These are phyloP conservation scores for Pezicula carpinea DNA, from an alignment of 2,329 filamentous ascomycete genomes.

Conservation along the genomic window DNA sequence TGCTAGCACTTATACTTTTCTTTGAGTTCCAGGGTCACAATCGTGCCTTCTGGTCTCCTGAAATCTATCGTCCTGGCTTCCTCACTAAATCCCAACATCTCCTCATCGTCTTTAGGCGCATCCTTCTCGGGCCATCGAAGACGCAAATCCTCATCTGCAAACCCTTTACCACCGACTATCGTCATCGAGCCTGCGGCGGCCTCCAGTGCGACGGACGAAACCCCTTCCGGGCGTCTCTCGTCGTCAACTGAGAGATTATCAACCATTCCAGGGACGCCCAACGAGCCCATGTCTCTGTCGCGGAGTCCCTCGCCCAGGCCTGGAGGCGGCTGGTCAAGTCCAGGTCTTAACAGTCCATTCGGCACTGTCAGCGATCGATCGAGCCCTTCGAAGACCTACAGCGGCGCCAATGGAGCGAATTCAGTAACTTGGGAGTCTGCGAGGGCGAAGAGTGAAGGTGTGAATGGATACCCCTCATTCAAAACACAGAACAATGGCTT, in stretches of 20 bases:
- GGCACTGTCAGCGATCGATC: conserved; percentile 56
- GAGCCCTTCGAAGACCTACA: conserved; percentile 51
- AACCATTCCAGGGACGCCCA: conserved; percentile 43
- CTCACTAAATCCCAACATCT: conserved; percentile 38
- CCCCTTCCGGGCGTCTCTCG: conserved; percentile 10
- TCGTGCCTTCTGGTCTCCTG: conserved; percentile 24
- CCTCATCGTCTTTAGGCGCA: conserved; percentile 42
- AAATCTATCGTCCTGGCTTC: conserved; percentile 44
- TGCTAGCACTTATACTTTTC: not conserved
- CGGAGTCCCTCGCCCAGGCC: conserved; percentile 81
- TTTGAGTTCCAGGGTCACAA: conserved; percentile 18
- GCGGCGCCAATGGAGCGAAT: conserved; percentile 46
- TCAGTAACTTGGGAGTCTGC: conserved; percentile 77
- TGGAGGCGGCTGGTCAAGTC: conserved; percentile 85
- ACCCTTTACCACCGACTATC: conserved; percentile 18
- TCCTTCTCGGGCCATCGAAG: conserved; percentile 31
- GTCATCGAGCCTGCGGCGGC: conserved; percentile 16
- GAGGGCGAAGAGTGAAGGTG: conserved; percentile 69
- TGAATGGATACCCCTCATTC: conserved; percentile 74
- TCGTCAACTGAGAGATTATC: conserved; percentile 16
- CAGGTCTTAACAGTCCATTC: conserved; percentile 65
- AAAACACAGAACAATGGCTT: conserved; percentile 80
- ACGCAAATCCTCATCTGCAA: conserved; percentile 29
- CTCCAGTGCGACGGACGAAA: conserved; percentile 5
- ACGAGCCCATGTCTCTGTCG: conserved; percentile 71